Evolutionary conservation across 1,139 yeast genomes (phyloP).

Genomic region (Candida buenavistaensis): DNA sequence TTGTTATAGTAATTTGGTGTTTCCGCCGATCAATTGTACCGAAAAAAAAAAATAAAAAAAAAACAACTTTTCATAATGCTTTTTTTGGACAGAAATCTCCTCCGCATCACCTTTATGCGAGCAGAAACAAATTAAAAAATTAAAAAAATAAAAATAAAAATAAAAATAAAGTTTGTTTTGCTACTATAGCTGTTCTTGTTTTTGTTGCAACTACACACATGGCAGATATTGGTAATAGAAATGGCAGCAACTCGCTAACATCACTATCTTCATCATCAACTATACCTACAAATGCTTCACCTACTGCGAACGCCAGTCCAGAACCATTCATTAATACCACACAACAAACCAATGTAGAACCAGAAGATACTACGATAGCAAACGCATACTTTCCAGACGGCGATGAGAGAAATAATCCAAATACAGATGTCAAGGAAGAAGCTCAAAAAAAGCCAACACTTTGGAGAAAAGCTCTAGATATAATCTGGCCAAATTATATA

Average conservation of each 20-base stretch:
- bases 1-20: too few species aligned
- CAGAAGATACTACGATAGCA: conserved; percentile 1
- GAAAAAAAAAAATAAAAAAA: too few species aligned
- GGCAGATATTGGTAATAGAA: not conserved
- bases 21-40: too few species aligned
- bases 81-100: too few species aligned
- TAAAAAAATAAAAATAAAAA: too few species aligned
- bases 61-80: too few species aligned
- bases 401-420: conserved; percentile 9
- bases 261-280: conserved; percentile 3
- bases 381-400: conserved; percentile 15
- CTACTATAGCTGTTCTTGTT: too few species aligned
- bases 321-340: conserved; percentile 1
- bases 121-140: too few species aligned
- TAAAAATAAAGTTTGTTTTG: too few species aligned
- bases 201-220: too few species aligned
- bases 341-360: conserved; percentile 1
- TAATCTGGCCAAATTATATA: conserved; percentile 25
- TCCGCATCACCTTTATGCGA: too few species aligned
- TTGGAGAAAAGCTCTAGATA: conserved; percentile 16
- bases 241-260: conserved; percentile 1
- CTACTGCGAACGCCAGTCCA: conserved; percentile 1
- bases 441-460: conserved; percentile 8
- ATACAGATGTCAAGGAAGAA: conserved; percentile 11
- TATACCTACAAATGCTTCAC: conserved; percentile 1